Evolutionary conservation across 2,329 filamentous ascomycete genomes (phyloP), one percentile per base, ranked within the genome.

Genomic region (Xylaria sp.): DNA sequence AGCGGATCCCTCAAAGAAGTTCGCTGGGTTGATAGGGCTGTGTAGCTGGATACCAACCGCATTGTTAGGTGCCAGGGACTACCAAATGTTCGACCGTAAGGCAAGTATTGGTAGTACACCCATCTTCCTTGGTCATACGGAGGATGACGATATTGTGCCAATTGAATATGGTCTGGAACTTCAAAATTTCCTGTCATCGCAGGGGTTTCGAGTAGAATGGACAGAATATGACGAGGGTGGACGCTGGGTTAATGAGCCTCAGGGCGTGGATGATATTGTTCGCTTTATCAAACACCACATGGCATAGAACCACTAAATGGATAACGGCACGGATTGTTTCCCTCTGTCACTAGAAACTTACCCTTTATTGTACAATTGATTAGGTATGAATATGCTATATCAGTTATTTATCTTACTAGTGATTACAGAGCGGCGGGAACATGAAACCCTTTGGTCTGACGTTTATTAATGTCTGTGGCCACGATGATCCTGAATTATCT

Each of bases 121-220:
- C 1, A 63, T 79, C 3, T 74, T 80, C 39, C 71, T 80, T 5
- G 65, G 63, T 1, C 79, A 80, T 63, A 69, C 71, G 0, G 31
- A 20, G n/a, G 76, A 81, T 28, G 79, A 80, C 46, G 60, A 75
- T 0, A 67, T 78, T 2, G 74, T 80, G 9, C 73, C 76, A 0
- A 37, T 80, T 4, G 34, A 72, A 2, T 73, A 79, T 23, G 76
- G 78, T 3, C 67, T 55, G 23, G 25, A 56, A 0, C 66, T 81
- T 5, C 69, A 73, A 8, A 65, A 77, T 34, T 65, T 41, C 13
- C 65, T 81, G 10, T 41, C 15, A 5, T 54, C 55, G 1, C 51
- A 48, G 18, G 37, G 51, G 6, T 25, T 63, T n/a, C 44, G 59
- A 10, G 72, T 79, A 0, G 65, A 77, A 44, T 79, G 74, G 74